Percentiles rank a stretch among this genome's conserved stretches.
These are phyloP conservation scores for Penicilliopsis zonata DNA, from an alignment of 495 filamentous ascomycete genomes.

Conservation along the genomic window DNA sequence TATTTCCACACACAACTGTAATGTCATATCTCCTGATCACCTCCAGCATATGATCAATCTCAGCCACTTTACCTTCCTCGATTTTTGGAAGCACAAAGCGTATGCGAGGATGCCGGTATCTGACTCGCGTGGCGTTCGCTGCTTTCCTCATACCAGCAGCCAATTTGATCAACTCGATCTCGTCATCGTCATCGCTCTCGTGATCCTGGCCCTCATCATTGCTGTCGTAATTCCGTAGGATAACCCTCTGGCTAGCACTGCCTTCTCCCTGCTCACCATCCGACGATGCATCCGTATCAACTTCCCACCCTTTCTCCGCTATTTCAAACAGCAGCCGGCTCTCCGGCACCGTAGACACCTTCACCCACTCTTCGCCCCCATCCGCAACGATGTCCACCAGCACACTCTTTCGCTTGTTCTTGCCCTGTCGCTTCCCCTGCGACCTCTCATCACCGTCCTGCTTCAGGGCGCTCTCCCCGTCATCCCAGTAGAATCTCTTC, in stretches of 20 bases:
- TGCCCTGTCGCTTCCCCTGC: conserved; percentile 15
- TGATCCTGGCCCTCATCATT: conserved; percentile 13
- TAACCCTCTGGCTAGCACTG: conserved; percentile 20
- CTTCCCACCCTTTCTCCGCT: conserved; percentile 52
- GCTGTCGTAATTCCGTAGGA: conserved; percentile 20
- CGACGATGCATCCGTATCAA: conserved; percentile 20
- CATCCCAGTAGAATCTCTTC: conserved; percentile 44
- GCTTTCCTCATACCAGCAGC: conserved; percentile 42
- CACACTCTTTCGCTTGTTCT: conserved; percentile 30
- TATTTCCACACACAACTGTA: conserved; percentile 32
- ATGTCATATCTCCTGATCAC: conserved; percentile 45
- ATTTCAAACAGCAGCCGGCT: conserved; percentile 46
- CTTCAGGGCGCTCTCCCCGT: conserved; percentile 6
- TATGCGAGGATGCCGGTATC: conserved; percentile 45
- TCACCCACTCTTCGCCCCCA: conserved; percentile 47
- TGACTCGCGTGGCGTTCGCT: conserved; percentile 38
- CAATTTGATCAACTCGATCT: conserved; percentile 43
- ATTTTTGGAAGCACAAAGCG: conserved; percentile 52
- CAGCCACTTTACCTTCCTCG: conserved; percentile 29
- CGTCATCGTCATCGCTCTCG: conserved; percentile 31
- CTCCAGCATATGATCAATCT: conserved; percentile 45
- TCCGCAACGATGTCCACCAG: conserved; percentile 39
- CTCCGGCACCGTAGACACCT: conserved; percentile 47
- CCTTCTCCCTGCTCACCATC: conserved; percentile 17
- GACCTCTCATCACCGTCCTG: conserved; percentile 16